Conservation (phyloP, 2,329 filamentous ascomycete genomes). For the Apiospora arundinis region DNA sequence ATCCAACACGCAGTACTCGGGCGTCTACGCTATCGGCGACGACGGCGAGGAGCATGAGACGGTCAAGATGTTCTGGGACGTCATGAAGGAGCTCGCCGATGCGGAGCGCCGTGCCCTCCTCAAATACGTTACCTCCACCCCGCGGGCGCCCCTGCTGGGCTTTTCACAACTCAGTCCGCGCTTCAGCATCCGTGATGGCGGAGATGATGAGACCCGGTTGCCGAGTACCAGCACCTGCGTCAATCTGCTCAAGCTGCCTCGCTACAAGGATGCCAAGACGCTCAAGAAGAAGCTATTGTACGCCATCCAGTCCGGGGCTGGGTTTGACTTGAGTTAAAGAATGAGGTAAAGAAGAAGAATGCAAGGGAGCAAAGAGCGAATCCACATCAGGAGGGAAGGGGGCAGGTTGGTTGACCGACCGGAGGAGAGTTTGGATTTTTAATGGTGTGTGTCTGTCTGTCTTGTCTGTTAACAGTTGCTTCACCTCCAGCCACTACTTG, state of each 20-base stretch:
- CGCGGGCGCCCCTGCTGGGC: conserved; percentile 85
- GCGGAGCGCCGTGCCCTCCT: conserved; percentile 82
- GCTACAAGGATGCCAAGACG: conserved; percentile 70
- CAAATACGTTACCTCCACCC: conserved; percentile 95
- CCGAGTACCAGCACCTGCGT: conserved; percentile 97
- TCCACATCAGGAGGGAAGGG: too few species aligned
- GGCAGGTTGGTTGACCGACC: neutral
- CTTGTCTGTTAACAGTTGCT: neutral
- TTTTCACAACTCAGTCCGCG: conserved; percentile 84
- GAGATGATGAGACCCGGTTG: conserved; percentile 75
- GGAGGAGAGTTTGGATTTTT: neutral
- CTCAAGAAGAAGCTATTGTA: conserved; percentile 86
- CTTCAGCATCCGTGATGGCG: conserved; percentile 89
- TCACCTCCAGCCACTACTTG: neutral
- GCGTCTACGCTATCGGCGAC: conserved; percentile 88
- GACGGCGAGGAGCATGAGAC: conserved; percentile 87
- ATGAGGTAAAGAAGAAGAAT: too few species aligned
- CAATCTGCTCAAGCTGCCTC: conserved; percentile 90
- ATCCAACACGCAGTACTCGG: conserved; percentile 83
- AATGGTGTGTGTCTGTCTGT: neutral
- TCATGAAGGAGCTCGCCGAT: conserved; percentile 79
- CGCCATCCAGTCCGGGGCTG: conserved; percentile 86
- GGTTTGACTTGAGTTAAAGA: conserved; percentile 80
- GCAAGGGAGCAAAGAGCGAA: neutral
- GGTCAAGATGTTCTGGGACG: conserved; percentile 88